A percentile compares a stretch with the other conserved stretches of the same genome.
phyloP scores from a whole-genome alignment of 2,329 filamentous ascomycete genomes.

The Lecanosticta acicola region DNA sequence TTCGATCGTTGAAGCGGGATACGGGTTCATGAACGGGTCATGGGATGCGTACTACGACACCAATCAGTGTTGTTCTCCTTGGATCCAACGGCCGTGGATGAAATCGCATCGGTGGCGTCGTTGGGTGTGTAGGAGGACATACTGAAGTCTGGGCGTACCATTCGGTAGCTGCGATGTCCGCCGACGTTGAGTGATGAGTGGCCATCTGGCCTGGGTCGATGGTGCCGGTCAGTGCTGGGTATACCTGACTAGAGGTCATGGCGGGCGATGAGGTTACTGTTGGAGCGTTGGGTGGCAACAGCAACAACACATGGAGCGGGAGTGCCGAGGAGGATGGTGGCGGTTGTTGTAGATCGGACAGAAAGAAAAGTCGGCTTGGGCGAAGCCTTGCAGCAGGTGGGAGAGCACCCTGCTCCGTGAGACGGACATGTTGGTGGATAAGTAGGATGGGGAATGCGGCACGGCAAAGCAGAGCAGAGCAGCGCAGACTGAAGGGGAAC shows the following conservation, averaged over 20 bases:
- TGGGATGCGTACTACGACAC: conserved; percentile 26
- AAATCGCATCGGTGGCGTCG: too few species aligned
- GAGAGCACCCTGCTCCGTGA: conserved; percentile 18
- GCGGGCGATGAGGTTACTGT: conserved; percentile 12
- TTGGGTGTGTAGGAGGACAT: too few species aligned
- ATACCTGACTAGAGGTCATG: conserved; percentile 29
- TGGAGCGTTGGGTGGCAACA: conserved; percentile 22
- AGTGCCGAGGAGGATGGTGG: conserved; percentile 19
- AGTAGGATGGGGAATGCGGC: conserved; percentile 24
- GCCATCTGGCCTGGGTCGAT: conserved; percentile 29
- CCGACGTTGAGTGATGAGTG: conserved; percentile 18
- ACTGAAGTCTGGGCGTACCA: conserved; percentile 31
- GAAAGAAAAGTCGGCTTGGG: conserved; percentile 13
- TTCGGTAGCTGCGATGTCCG: conserved; percentile 21
- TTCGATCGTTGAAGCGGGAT: conserved; percentile 31
- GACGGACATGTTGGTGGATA: conserved; percentile 29
- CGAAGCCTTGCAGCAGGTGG: conserved; percentile 20
- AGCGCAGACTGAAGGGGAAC: conserved; percentile 14
- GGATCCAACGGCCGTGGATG: neutral
- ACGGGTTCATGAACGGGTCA: conserved; percentile 32
- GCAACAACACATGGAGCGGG: conserved; percentile 21
- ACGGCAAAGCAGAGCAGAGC: too few species aligned
- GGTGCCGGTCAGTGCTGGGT: conserved; percentile 22
- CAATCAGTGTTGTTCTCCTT: conserved; percentile 4
- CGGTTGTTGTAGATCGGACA: conserved; percentile 20